These are phyloP conservation scores for Solanum habrochaites DNA, from an alignment of 257 asterid species.

Conservation along the genomic window DNA sequence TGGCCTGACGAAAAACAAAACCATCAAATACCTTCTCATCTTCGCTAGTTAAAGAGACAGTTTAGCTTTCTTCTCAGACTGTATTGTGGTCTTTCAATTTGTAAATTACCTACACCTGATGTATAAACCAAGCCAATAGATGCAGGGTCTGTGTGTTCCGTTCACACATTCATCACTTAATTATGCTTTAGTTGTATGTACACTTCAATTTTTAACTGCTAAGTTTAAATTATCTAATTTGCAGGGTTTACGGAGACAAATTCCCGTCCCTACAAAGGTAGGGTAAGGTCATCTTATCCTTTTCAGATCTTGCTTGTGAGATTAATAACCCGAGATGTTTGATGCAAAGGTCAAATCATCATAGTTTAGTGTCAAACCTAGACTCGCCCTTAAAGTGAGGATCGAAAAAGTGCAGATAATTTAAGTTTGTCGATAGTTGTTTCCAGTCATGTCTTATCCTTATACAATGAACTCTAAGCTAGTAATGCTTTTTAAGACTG, in stretches of 20 bases:
- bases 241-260: neutral
- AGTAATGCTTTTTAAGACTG: neutral
- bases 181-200: neutral
- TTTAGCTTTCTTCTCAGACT: neutral
- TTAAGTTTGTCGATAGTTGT: neutral
- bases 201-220: neutral
- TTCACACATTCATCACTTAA: neutral
- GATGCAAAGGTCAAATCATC: neutral
- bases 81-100: neutral
- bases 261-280: neutral
- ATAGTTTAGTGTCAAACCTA: neutral
- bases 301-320: neutral
- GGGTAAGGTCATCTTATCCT: neutral
- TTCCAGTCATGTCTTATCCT: neutral
- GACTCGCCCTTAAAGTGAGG: neutral
- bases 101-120: neutral
- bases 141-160: neutral
- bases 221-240: neutral
- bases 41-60: neutral
- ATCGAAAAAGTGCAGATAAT: neutral
- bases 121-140: neutral
- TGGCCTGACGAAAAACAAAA: constrained; percentile 21
- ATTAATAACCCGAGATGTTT: neutral
- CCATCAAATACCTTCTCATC: neutral
- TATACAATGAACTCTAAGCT: neutral